A percentile compares a stretch with the other conserved stretches of the same genome.
Conservation (phyloP, 306 rosid species). For the Carpinus fangiana region DNA sequence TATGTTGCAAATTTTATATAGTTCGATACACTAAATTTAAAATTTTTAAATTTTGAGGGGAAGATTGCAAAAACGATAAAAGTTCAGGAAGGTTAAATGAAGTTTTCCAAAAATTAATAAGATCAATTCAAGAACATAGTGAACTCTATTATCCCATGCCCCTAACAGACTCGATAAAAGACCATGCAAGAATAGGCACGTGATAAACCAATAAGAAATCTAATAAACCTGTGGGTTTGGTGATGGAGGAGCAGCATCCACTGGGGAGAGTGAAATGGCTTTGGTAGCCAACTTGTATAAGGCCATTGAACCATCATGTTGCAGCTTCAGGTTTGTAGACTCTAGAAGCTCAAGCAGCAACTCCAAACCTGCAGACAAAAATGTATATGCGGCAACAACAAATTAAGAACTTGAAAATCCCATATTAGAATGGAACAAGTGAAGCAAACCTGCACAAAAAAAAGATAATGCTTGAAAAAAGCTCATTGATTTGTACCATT, state of each 20-base stretch:
- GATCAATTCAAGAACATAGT: not conserved
- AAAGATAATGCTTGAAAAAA: not conserved
- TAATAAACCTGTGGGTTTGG: slow-evolving; percentile 83
- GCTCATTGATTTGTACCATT: slow-evolving; percentile 43
- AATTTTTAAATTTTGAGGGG: no score
- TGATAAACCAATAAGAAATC: not conserved
- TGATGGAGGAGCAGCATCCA: slow-evolving; percentile 93
- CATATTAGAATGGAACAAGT: not conserved
- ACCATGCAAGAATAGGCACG: not conserved
- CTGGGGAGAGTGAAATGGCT: slow-evolving; percentile 70
- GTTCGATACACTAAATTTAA: no score
- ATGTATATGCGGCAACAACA: not conserved
- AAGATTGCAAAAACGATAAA: no score
- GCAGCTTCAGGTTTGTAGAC: slow-evolving; percentile 68
- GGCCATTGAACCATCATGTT: slow-evolving; percentile 92
- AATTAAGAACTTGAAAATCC: slow-evolving; percentile 7
- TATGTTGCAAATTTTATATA: no score
- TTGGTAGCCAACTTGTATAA: slow-evolving; percentile 83
- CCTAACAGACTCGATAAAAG: not conserved
- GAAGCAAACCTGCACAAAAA: not conserved
- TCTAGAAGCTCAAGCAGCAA: slow-evolving; percentile 85
- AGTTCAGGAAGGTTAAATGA: no score
- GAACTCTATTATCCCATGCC: not conserved
- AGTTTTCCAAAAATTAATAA: not conserved
- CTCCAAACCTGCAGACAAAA: slow-evolving; percentile 63